Base-by-base conservation (phyloP, 1,284 basidiomycete genomes). In the Marasmius fiardii region DNA sequence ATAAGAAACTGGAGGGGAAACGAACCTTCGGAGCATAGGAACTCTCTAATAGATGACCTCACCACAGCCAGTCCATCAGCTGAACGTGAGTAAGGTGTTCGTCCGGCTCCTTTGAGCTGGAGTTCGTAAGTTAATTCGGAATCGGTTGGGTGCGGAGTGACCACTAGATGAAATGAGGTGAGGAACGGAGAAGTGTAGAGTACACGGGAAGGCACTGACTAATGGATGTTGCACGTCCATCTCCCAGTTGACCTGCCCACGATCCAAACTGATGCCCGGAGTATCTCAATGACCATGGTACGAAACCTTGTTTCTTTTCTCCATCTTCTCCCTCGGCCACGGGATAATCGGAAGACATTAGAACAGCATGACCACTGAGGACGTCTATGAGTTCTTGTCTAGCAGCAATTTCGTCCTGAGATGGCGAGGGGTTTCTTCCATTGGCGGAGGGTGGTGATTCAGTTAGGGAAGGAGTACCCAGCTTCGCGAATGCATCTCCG, bases 221-320 rank as follows among this genome's bases (percentile, higher is more conserved):
- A 52, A 99, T 81, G 8, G 92, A 92, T 28, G 95, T 90, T 0
- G 96, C 96, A 14, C 96, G 82, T 0, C 96, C 96, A 66, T 99
- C 96, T 8, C 96, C 96, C 2, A 99, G 80, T 70, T 98, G 96
- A n/a, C 95, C 94, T 1, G 96, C 96, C 89, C 91, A 98, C 4
- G 68, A 72, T 1, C 95, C 96, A 65, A 98, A 98, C 68, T 98
- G 95, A 68, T 95, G 92, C 0, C 93, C 92, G 62, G 85, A 88
- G 67, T 97, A 98, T 28, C 93, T 79, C 28, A 93, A 77, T 7
- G 90, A 86, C 92, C 93, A 97, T 0, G 95, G 93, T 1, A 88
- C 90, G 65, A 93, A 95, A 2, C 77, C 76, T 2, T 69, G 63
- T 6, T 74, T 69, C 20, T 68, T 65, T 16, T 69, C 71, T 21